Conservation (phyloP, 257 asterid species). For the Marsdenia floribunda region DNA sequence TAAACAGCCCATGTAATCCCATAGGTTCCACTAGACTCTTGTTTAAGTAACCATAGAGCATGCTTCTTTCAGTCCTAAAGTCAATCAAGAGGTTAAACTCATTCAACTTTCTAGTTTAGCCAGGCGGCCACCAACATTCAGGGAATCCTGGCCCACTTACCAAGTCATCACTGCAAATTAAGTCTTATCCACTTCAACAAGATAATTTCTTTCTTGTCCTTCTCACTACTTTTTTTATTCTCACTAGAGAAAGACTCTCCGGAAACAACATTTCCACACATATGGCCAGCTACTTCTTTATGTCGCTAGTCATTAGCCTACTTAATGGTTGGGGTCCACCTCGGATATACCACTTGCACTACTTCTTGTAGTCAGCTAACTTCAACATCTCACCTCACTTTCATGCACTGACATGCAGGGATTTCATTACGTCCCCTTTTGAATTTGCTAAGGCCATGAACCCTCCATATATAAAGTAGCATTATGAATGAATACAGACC, state of each 20-base stretch:
- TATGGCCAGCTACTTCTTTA: neutral
- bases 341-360: neutral
- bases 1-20: neutral
- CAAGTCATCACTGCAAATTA: neutral
- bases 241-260: neutral
- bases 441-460: neutral
- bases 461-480: neutral
- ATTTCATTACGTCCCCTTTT: neutral
- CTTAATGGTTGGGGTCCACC: neutral
- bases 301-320: neutral
- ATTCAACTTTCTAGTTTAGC: neutral
- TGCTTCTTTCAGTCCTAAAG: neutral
- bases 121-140: neutral
- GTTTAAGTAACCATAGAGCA: neutral
- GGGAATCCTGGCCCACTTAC: neutral
- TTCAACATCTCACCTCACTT: neutral
- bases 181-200: neutral
- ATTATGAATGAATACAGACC: neutral
- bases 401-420: neutral
- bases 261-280: neutral
- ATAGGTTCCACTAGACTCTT: neutral
- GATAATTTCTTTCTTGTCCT: neutral
- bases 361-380: neutral
- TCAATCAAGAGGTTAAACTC: neutral
- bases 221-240: neutral